These are phyloP conservation scores for Cetradonia linearis DNA, from an alignment of 495 filamentous ascomycete genomes.

Conservation along the genomic window DNA sequence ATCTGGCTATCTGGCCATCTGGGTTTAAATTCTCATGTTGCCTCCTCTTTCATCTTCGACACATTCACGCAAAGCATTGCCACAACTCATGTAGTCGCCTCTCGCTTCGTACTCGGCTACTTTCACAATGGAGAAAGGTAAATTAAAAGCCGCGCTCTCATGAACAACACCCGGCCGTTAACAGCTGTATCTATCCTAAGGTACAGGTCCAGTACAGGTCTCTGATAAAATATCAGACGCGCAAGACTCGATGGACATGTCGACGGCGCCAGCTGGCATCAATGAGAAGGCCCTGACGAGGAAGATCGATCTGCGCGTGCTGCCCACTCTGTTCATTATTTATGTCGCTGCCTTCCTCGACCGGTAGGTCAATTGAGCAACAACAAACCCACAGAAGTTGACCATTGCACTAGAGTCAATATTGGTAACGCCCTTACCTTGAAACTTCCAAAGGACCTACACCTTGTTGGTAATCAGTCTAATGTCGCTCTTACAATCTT, in stretches of 20 bases:
- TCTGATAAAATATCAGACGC: neutral
- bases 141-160: neutral
- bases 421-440: constrained; percentile 55
- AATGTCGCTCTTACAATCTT: constrained; percentile 64
- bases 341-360: constrained; percentile 66
- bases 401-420: constrained; percentile 45
- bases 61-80: neutral
- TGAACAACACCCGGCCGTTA: neutral
- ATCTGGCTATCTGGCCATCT: too few relatives aligned
- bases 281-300: constrained; percentile 49
- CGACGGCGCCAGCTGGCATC: constrained; percentile 25
- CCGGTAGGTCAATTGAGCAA: constrained; percentile 34
- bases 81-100: neutral
- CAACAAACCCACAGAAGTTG: constrained; percentile 42
- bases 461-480: constrained; percentile 50
- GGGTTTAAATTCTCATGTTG: neutral
- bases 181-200: neutral
- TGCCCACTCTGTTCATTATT: constrained; percentile 58
- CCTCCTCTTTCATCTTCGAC: neutral
- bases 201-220: neutral
- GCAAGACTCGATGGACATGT: neutral
- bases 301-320: constrained; percentile 53
- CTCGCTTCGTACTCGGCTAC: neutral
- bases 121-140: neutral
- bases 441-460: constrained; percentile 22